These are phyloP conservation scores for Oxyria digyna DNA, from an alignment of 148 eudicot genomes.

Conservation along the genomic window DNA sequence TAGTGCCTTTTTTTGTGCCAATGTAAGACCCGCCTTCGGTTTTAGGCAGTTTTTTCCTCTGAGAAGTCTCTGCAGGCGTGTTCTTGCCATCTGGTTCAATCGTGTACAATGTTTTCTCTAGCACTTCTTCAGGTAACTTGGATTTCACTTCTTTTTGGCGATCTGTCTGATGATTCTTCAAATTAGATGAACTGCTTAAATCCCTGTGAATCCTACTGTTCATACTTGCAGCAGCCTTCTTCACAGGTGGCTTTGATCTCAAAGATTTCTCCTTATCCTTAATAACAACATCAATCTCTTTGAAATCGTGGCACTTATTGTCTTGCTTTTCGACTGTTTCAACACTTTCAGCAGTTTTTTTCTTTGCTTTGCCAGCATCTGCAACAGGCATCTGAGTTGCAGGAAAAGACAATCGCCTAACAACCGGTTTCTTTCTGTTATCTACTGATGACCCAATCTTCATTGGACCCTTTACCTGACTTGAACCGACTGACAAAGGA, in stretches of 20 bases:
- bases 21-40: constrained; percentile 10
- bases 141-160: constrained; percentile 14
- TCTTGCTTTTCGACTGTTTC: neutral
- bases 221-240: constrained; percentile 24
- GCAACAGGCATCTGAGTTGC: neutral
- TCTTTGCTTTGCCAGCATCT: constrained; percentile 16
- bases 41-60: constrained; percentile 7
- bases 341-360: neutral
- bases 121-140: constrained; percentile 15
- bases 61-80: constrained; percentile 8
- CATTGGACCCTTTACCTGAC: constrained; percentile 13
- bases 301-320: no score
- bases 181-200: constrained; percentile 16
- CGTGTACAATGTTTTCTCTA: constrained; percentile 28
- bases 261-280: constrained; percentile 20
- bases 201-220: constrained; percentile 26
- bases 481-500: constrained; percentile 10
- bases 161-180: constrained; percentile 9
- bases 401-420: constrained; percentile 32
- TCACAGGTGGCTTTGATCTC: constrained; percentile 20
- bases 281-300: constrained; percentile 12
- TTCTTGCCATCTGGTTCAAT: constrained; percentile 15
- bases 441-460: constrained; percentile 9
- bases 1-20: constrained; percentile 13
- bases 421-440: constrained; percentile 20